A percentile compares a stretch with the other conserved stretches of the same genome.
Conservation (phyloP, 2,329 filamentous ascomycete genomes). For the Phoma sp. region DNA sequence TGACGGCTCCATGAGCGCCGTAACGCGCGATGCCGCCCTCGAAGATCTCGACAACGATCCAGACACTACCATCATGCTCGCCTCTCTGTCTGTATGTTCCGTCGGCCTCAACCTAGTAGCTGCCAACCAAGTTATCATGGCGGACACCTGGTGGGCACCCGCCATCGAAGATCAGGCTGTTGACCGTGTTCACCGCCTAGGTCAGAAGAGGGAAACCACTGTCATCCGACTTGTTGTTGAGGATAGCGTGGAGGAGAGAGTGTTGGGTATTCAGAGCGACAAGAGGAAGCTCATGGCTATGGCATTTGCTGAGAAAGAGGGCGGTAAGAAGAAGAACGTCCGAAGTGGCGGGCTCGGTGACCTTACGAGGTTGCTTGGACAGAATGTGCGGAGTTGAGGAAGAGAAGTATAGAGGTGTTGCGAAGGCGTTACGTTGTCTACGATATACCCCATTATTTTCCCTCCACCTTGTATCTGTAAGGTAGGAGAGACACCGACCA, state of each 20-base stretch:
- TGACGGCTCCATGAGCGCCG: slow-evolving; percentile 79
- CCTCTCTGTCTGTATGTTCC: slow-evolving; percentile 80
- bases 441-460: slow-evolving; percentile 1
- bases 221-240: slow-evolving; percentile 86
- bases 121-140: slow-evolving; percentile 83
- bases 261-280: slow-evolving; percentile 77
- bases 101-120: slow-evolving; percentile 87
- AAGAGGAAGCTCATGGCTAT: slow-evolving; percentile 80
- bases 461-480: no score
- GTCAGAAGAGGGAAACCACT: slow-evolving; percentile 79
- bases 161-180: slow-evolving; percentile 92
- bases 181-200: slow-evolving; percentile 85
- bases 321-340: slow-evolving; percentile 59
- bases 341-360: slow-evolving; percentile 55
- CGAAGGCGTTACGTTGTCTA: slow-evolving; percentile 2
- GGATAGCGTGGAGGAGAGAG: slow-evolving; percentile 79
- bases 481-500: no score
- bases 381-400: background rate
- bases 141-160: slow-evolving; percentile 89
- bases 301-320: slow-evolving; percentile 77
- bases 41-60: slow-evolving; percentile 71
- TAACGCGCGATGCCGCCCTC: slow-evolving; percentile 75
- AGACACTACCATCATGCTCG: slow-evolving; percentile 77
- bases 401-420: no score
- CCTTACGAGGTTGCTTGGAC: slow-evolving; percentile 51